phyloP scores from a whole-genome alignment of 306 rosid species.

The Cucurbita argyrosperma region DNA sequence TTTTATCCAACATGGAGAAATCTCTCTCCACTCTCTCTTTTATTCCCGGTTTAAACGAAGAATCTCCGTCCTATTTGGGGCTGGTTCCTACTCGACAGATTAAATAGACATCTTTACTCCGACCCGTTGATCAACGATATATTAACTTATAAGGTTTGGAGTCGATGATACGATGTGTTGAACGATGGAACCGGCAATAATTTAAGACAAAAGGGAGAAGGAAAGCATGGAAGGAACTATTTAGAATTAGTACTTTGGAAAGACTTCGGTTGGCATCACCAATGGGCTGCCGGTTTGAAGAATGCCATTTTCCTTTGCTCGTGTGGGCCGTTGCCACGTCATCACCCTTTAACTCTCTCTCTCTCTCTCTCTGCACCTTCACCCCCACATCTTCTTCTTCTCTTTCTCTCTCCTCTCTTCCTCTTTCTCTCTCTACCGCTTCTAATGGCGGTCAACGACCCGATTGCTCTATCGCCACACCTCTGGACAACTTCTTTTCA shows the following conservation, averaged over 20 bases:
- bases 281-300: neutral
- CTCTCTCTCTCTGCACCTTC: neutral
- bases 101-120: no score
- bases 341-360: neutral
- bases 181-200: no score
- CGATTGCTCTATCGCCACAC: slow-evolving; percentile 1
- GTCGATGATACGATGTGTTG: no score
- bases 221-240: neutral
- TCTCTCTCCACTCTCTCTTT: no score
- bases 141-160: no score
- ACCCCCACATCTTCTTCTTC: neutral
- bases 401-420: neutral
- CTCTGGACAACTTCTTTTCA: neutral
- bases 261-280: slow-evolving; percentile 1
- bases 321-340: slow-evolving; percentile 1
- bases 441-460: slow-evolving; percentile 49
- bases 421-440: neutral
- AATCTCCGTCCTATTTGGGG: no score
- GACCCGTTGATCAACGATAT: no score
- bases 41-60: no score
- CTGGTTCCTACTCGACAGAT: no score
- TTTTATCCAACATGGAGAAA: no score
- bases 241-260: neutral
- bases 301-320: neutral
- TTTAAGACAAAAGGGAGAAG: no score